A percentile compares a stretch with the other conserved stretches of the same genome.
Conservation (phyloP, 2,329 filamentous ascomycete species). For the Fusarium longipes region DNA sequence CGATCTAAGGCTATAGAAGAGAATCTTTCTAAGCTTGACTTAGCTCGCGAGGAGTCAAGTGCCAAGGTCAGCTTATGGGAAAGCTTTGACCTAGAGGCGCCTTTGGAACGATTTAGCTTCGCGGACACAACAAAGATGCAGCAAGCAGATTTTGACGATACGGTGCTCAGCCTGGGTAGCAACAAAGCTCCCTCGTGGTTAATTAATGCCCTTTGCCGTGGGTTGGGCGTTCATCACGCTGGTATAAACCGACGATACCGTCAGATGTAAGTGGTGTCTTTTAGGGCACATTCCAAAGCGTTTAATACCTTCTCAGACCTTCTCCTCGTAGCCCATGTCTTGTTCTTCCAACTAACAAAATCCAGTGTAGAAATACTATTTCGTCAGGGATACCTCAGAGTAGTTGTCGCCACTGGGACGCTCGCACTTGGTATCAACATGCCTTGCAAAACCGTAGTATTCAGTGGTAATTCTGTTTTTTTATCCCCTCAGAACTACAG, state of each 20-base stretch:
- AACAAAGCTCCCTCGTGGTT: slow-evolving; percentile 63
- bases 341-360: slow-evolving; percentile 5
- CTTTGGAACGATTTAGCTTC: slow-evolving; percentile 73
- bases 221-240: slow-evolving; percentile 81
- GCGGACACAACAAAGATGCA: slow-evolving; percentile 70
- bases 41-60: slow-evolving; percentile 65
- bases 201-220: slow-evolving; percentile 71
- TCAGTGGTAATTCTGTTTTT: slow-evolving; percentile 77
- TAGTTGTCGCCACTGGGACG: slow-evolving; percentile 80
- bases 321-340: background rate
- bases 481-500: slow-evolving; percentile 81
- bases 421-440: slow-evolving; percentile 84
- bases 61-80: slow-evolving; percentile 68
- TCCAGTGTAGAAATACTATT: slow-evolving; percentile 76
- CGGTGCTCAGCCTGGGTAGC: slow-evolving; percentile 55
- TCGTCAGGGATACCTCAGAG: slow-evolving; percentile 75
- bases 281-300: background rate
- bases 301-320: background rate
- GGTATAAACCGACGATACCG: slow-evolving; percentile 83
- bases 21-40: slow-evolving; percentile 64
- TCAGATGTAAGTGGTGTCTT: slow-evolving; percentile 61
- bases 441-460: slow-evolving; percentile 85
- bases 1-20: slow-evolving; percentile 58
- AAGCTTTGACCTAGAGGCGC: slow-evolving; percentile 74
- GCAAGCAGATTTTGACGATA: slow-evolving; percentile 67